Evolutionary conservation across 1,139 yeast species (phyloP).

Genomic region (Saccharomyces hybrid): DNA sequence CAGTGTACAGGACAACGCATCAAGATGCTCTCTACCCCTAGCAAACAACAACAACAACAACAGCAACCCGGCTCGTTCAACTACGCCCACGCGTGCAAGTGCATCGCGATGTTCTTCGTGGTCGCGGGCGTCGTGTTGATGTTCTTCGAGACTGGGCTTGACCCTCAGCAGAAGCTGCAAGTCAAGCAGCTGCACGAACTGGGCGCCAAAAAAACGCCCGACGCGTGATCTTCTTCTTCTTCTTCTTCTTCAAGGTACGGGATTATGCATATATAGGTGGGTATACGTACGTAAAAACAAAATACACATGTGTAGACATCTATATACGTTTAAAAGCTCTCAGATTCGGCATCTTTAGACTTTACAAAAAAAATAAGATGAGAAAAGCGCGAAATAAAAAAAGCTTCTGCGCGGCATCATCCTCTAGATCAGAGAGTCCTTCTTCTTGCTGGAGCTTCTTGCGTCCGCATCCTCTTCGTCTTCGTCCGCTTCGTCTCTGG

Average conservation of each 20-base stretch:
- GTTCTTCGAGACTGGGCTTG: constrained; percentile 10
- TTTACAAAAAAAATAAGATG: neutral
- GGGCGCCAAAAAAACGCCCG: neutral
- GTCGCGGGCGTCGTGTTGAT: constrained; percentile 8
- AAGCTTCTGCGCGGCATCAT: neutral
- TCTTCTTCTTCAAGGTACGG: neutral
- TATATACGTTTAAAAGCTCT: neutral
- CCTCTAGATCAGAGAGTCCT: constrained; percentile 19
- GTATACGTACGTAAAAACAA: neutral
- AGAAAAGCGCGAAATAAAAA: neutral
- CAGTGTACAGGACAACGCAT: too few species aligned
- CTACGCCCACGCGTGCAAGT: neutral
- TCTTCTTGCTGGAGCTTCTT: constrained; percentile 17
- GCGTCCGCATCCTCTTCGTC: constrained; percentile 33
- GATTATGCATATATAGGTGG: neutral
- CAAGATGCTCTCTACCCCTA: neutral
- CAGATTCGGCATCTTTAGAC: neutral
- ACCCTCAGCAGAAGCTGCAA: constrained; percentile 1
- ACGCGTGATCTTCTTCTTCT: neutral
- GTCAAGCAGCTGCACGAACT: neutral
- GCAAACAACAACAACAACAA: neutral
- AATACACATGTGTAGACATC: neutral
- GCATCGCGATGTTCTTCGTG: constrained; percentile 9
- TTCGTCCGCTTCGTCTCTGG: constrained; percentile 57
- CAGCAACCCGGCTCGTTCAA: neutral